Conservation (phyloP, 2,329 filamentous ascomycete genomes). For the Botrytis fabae region DNA sequence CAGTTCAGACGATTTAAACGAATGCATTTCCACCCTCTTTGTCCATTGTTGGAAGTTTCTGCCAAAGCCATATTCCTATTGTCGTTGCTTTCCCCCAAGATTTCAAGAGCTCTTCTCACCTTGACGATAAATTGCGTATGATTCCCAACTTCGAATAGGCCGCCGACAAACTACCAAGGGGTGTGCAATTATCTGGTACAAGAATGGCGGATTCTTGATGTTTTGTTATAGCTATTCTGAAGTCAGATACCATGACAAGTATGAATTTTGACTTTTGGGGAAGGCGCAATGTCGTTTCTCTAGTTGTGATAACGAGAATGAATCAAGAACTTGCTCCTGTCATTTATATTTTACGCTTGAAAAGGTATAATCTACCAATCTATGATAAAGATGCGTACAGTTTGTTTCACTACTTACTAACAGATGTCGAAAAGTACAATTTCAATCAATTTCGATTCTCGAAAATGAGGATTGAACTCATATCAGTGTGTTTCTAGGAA, state of each 20-base stretch:
- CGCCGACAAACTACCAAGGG: conserved; percentile 25
- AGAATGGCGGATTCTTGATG: conserved; percentile 7
- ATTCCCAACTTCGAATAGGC: conserved; percentile 18
- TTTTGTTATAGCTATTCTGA: neutral
- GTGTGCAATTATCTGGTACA: conserved; percentile 39
- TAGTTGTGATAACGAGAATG: neutral
- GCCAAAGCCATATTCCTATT: neutral
- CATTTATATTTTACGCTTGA: too few species aligned
- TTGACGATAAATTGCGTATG: conserved; percentile 18
- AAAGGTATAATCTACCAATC: too few species aligned
- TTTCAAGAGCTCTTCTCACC: conserved; percentile 13
- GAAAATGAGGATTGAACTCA: too few species aligned
- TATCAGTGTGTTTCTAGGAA: too few species aligned
- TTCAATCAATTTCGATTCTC: too few species aligned
- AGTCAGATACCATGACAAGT: neutral
- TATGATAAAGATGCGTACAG: too few species aligned
- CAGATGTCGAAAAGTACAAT: too few species aligned
- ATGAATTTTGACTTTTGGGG: neutral
- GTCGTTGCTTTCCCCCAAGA: neutral
- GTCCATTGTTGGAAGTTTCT: conserved; percentile 19
- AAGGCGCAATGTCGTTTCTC: neutral
- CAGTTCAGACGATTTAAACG: neutral
- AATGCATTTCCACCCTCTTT: conserved; percentile 10
- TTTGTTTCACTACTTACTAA: too few species aligned
- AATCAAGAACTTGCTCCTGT: too few species aligned